Conservation (phyloP, 306 rosid genomes). For the Prunus padus region DNA sequence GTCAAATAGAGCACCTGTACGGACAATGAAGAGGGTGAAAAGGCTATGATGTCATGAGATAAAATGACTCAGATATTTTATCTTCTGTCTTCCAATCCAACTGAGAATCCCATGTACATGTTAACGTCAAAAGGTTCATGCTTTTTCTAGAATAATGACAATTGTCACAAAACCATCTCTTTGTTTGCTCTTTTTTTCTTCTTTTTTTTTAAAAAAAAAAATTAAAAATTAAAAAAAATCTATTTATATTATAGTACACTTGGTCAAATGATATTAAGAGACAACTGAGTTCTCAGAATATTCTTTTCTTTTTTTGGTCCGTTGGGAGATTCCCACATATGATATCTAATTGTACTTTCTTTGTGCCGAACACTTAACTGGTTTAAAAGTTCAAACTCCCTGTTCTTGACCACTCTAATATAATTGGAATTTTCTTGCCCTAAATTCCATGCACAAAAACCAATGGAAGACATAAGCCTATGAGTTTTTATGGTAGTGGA, state of each 20-base stretch:
- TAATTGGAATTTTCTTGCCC: no score
- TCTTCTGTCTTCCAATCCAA: background rate
- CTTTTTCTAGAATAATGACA: background rate
- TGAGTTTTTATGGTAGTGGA: background rate
- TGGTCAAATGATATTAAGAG: background rate
- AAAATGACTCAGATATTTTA: background rate
- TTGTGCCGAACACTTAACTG: background rate
- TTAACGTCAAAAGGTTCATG: background rate
- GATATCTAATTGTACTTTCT: background rate
- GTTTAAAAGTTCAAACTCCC: no score
- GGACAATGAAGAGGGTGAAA: background rate
- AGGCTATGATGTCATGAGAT: background rate
- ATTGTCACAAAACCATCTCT: background rate
- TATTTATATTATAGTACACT: background rate
- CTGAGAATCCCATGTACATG: background rate
- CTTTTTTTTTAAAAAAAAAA: background rate
- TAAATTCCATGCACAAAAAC: background rate
- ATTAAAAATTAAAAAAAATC: background rate
- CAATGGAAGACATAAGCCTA: background rate
- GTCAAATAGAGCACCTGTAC: background rate
- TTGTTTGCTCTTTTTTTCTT: background rate
- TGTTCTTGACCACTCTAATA: no score
- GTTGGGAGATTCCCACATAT: background rate
- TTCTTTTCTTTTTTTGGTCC: background rate
- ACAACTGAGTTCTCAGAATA: background rate